Evolutionary conservation across 768 basidiomycete species (phyloP), one percentile per base, ranked within the genome.

Genomic region (Coprinellus micaceus): DNA sequence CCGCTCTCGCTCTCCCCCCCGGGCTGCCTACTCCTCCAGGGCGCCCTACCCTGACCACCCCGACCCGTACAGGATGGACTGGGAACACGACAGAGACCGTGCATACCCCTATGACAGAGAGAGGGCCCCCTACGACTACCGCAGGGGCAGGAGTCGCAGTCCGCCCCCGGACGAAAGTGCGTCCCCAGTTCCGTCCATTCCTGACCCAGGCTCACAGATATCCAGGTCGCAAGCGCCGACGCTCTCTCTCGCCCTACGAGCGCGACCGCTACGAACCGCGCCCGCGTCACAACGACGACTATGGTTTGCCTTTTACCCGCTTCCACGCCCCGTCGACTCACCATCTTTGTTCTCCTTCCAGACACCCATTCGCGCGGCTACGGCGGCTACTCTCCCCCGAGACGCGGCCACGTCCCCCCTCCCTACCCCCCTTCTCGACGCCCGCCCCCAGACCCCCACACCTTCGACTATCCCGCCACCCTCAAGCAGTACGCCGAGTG

Each of bases 401-500:
- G 86, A 44, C 72, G 80, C n/a, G 83, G 82, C 58, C 75, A 73
- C 48, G 69, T 68, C 10, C 66, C 69, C 52, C 69, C 68, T 5
- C 64, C 69, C 53, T 81, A 79, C 66, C 71, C 80, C 26, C 72
- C 79, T 11, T 72, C 75, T 10, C 78, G 89, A 53, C 80, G 87
- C 28, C 75, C 84, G 1, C 91, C 89, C 10, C 82, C 82, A 13
- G 89, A 93, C 64, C 91, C 91, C 11, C 87, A 89, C 63, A 84
- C 84, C 2, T 84, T 90, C 61, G 91, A 91, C 60, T 91, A 87
- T 64, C 88, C 90, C 30, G 89, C 88, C 4, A 80, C 85, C 1
- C 67, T 93, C 67, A 91, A 91, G 71, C 88, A 91, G 63, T 93
- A 85, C 61, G 89, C 89, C 2, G 91, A 93, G 62, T 93, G 91